Base-by-base conservation (phyloP, 768 basidiomycete species). In the Infundibulicybe gibba region DNA sequence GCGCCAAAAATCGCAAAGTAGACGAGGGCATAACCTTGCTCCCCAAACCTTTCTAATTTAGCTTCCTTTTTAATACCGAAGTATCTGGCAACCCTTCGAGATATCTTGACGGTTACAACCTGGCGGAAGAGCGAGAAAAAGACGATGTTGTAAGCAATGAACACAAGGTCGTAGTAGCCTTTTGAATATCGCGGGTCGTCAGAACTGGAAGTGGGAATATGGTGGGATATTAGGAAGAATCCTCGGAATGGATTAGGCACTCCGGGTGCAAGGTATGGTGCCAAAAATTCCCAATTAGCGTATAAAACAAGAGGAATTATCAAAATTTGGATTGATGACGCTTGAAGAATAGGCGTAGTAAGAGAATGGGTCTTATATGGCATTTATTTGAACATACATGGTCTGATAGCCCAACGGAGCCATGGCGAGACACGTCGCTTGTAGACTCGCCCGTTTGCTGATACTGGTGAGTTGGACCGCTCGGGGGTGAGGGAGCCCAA, bases 41-140 rank as follows among this genome's bases (percentile, higher is more conserved):
- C 95, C 15, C 83, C 89, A 58, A 97, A 97, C 32, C 95, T 73
- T 45, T 84, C 80, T 12, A 93, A 63, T 63, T 94, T 97, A 17
- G 61, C 60, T 48, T 67, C 63, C 51, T 74, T 81, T 57, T 70
- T 77, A 41, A 99, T 77, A 2, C 93, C 87, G 46, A 86, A 82
- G 49, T 75, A 72, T 31, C 70, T 75, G 0, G 87, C 94, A 32
- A 93, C 53, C 1, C 87, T 89, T 17, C 71, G 69, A 38, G 83
- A 80, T 10, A 91, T 32, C 46, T 77, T 79, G 57, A 87, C 53
- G 14, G 85, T 80, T 61, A 92, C 60, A 38, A 72, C 58, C 65
- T 97, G 93, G 25, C 95, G 83, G 37, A 94, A 54, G 61, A 93
- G 88, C 2, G 92, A 94, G 70, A 87, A 98, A 56, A 95, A 82